phyloP scores from a whole-genome alignment of 2,329 filamentous ascomycete genomes.

The Periconia sp. region DNA sequence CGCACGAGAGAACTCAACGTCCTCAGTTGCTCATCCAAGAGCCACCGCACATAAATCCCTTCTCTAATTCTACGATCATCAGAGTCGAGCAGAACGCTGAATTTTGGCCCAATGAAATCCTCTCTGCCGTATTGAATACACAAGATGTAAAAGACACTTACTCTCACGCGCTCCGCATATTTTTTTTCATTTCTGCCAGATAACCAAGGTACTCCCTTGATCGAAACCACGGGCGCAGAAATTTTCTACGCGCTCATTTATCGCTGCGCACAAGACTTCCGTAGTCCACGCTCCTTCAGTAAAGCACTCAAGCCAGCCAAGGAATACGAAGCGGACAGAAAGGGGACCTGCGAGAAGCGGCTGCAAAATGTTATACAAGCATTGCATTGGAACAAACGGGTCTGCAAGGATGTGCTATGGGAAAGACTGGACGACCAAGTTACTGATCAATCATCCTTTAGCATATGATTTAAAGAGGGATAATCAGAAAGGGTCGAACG shows the following conservation, averaged over 20 bases:
- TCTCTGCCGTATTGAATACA: slow-evolving; percentile 13
- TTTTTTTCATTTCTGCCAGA: slow-evolving; percentile 16
- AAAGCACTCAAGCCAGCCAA: slow-evolving; percentile 14
- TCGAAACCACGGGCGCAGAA: slow-evolving; percentile 15
- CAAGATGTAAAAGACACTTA: slow-evolving; percentile 14
- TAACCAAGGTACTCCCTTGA: slow-evolving; percentile 6
- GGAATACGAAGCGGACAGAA: slow-evolving; percentile 10
- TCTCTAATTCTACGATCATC: slow-evolving; percentile 11
- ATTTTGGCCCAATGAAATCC: slow-evolving; percentile 14
- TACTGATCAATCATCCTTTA: slow-evolving; percentile 21
- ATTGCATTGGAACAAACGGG: slow-evolving; percentile 19
- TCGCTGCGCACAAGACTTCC: slow-evolving; percentile 19
- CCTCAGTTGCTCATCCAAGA: slow-evolving; percentile 12
- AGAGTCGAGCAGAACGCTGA: slow-evolving; percentile 16
- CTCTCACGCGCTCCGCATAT: slow-evolving; percentile 15
- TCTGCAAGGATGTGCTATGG: slow-evolving; percentile 22
- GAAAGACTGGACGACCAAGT: slow-evolving; percentile 22
- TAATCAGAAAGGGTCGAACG: slow-evolving; percentile 21
- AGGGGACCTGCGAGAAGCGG: slow-evolving; percentile 16
- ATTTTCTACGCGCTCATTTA: slow-evolving; percentile 17
- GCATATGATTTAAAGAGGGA: slow-evolving; percentile 21
- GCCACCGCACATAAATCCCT: slow-evolving; percentile 11
- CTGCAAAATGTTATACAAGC: slow-evolving; percentile 15
- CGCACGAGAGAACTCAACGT: not conserved
- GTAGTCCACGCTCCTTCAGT: slow-evolving; percentile 15